Evolutionary conservation across 495 filamentous ascomycete genomes (phyloP), one percentile per base, ranked within the genome.

Genomic region (Penicillium simplicissimum): DNA sequence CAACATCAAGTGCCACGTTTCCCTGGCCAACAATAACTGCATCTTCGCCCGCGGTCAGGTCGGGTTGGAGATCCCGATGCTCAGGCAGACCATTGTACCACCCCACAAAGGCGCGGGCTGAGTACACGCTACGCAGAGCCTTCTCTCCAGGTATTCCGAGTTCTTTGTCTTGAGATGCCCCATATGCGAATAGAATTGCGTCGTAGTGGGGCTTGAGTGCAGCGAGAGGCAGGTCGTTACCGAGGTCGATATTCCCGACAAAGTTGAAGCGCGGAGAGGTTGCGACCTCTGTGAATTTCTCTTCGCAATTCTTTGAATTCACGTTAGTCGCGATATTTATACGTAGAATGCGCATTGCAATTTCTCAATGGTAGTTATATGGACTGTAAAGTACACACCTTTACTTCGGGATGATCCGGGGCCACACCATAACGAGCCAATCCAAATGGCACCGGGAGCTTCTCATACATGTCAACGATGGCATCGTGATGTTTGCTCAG

Each of bases 51-150:
- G 81, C 77, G 1, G 85, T 85, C 14, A 98, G 84, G 67, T 92
- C 85, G 1, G 94, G 95, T 13, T 81, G 79, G n/a, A 97, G 75
- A 64, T 85, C 72, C 25, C 90, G 84, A 71, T 90, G 90, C 67
- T 96, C 90, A 0, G 95, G 96, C 0, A 96, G 82, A 17, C 96
- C 93, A 70, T 98, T 98, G 75, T 98, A 98, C 95, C 95, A 98
- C 15, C 94, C 95, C 7, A 98, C 96, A 74, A 98, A 98, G 52
- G 91, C 90, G 8, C 95, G 85, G 4, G 95, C 95, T 15, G 93
- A 96, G 75, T 91, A 88, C 37, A 98, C 87, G 42, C 91, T 91
- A 11, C 79, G 77, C 36, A 91, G 65, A 14, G 72, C 73, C 10
- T 87, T 77, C 67, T 98, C 95, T n/a, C 93, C 91, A 0, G 89